phyloP scores from a whole-genome alignment of 2,329 filamentous ascomycete genomes.

The Aspergillus carbonarius region DNA sequence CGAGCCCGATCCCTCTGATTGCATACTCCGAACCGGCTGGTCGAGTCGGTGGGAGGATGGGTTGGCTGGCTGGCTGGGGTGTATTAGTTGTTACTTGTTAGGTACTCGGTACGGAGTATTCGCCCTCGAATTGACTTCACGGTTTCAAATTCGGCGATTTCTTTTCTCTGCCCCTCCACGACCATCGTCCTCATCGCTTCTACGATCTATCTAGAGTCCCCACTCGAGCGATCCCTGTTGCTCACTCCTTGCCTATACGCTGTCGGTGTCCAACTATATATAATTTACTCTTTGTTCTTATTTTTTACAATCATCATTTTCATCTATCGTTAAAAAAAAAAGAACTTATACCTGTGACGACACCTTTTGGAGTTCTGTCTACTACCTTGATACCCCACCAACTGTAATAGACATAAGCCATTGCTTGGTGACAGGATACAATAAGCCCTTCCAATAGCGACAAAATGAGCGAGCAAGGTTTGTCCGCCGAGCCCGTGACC shows the following conservation, averaged over 20 bases:
- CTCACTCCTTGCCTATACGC: neutral
- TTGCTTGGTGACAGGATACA: constrained; percentile 1
- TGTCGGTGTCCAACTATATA: neutral
- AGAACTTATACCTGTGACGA: neutral
- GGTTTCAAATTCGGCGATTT: neutral
- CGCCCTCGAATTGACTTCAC: neutral
- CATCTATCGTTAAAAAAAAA: neutral
- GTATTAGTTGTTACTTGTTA: neutral
- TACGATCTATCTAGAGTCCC: neutral
- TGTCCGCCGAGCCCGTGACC: constrained; percentile 55
- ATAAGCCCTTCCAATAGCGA: neutral
- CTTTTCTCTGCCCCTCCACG: neutral
- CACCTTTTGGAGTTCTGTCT: neutral
- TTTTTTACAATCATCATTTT: neutral
- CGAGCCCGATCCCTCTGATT: neutral
- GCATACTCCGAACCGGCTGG: neutral
- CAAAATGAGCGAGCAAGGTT: constrained; percentile 26
- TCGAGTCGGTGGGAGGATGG: neutral
- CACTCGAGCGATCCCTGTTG: neutral
- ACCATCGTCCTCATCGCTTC: neutral
- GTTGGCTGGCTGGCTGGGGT: neutral
- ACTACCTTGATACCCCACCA: neutral
- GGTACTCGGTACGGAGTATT: neutral
- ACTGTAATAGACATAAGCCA: neutral
- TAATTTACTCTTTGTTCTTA: neutral